Conservation (phyloP, 2,329 filamentous ascomycete genomes). For the Emericellopsis cladophorae region DNA sequence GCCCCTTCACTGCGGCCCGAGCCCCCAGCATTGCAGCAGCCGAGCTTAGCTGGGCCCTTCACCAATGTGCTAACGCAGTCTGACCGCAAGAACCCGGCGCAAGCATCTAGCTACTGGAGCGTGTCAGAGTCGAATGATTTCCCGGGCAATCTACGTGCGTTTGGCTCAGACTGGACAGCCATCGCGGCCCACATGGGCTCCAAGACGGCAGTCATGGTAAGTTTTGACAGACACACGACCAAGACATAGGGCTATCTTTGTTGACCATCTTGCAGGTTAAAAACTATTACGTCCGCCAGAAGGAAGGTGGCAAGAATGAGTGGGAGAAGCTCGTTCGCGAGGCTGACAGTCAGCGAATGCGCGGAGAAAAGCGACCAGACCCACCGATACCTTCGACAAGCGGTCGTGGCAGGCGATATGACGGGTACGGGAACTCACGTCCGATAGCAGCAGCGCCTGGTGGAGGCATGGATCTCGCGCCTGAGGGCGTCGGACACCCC, state of each 20-base stretch:
- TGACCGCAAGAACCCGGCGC: constrained; percentile 39
- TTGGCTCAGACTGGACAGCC: constrained; percentile 65
- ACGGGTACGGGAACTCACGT: constrained; percentile 17
- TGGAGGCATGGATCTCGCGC: constrained; percentile 24
- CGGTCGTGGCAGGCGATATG: constrained; percentile 36
- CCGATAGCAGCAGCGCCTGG: constrained; percentile 35
- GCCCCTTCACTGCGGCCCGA: constrained; percentile 44
- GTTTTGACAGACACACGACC: constrained; percentile 9
- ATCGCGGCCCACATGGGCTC: constrained; percentile 73
- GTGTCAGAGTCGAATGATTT: constrained; percentile 73
- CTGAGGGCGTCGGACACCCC: constrained; percentile 32
- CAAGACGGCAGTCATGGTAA: constrained; percentile 77
- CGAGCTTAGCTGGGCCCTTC: constrained; percentile 2
- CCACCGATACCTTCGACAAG: constrained; percentile 41
- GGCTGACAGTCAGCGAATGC: constrained; percentile 40
- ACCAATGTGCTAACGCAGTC: constrained; percentile 10
- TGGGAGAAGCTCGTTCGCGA: constrained; percentile 48
- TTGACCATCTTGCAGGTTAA: constrained; percentile 38
- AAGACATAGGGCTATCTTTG: background rate
- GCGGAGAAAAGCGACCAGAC: constrained; percentile 46
- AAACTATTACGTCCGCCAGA: constrained; percentile 54
- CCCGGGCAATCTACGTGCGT: constrained; percentile 56
- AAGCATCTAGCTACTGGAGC: constrained; percentile 77
- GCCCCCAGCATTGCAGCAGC: constrained; percentile 25
- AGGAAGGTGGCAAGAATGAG: constrained; percentile 44